These are phyloP conservation scores for Penicillium malachiteum DNA, from an alignment of 495 filamentous ascomycete genomes.

Conservation along the genomic window DNA sequence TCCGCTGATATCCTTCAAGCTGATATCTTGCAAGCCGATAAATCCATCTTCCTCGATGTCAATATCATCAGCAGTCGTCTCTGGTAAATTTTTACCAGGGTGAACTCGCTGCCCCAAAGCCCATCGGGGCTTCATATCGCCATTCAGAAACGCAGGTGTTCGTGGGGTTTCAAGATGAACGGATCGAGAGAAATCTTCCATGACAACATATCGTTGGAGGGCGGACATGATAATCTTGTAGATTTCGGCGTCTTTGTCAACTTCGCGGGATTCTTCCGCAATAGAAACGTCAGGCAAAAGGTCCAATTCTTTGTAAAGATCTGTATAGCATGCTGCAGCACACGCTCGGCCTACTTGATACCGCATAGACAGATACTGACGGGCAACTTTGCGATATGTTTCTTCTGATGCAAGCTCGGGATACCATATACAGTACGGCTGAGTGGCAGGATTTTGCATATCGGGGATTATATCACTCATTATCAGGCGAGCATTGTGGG, in stretches of 20 bases:
- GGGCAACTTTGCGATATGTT: conserved; percentile 27
- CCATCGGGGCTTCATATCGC: conserved; percentile 27
- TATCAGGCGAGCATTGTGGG: conserved; percentile 34
- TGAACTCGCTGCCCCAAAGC: conserved; percentile 13
- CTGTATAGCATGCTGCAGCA: conserved; percentile 27
- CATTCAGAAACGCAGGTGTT: conserved; percentile 25
- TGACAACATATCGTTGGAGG: conserved; percentile 21
- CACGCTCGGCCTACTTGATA: conserved; percentile 28
- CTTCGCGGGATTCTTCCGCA: conserved; percentile 28
- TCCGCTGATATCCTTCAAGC: conserved; percentile 12
- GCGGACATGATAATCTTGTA: conserved; percentile 27
- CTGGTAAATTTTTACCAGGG: conserved; percentile 13
- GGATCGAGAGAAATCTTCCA: conserved; percentile 28
- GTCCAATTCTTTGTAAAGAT: conserved; percentile 30
- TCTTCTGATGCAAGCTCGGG: conserved; percentile 33
- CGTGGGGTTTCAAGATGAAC: conserved; percentile 17
- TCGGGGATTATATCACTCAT: conserved; percentile 39
- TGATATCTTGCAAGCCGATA: conserved; percentile 16
- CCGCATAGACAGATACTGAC: conserved; percentile 15
- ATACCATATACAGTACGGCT: conserved; percentile 47
- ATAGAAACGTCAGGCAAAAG: conserved; percentile 26
- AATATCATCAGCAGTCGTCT: conserved; percentile 14
- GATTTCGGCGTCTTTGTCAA: conserved; percentile 18
- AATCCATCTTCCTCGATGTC: conserved; percentile 25
- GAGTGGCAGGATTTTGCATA: conserved; percentile 23